Base-by-base conservation (phyloP, 2,329 filamentous ascomycete genomes). In the Fulvia fulva region DNA sequence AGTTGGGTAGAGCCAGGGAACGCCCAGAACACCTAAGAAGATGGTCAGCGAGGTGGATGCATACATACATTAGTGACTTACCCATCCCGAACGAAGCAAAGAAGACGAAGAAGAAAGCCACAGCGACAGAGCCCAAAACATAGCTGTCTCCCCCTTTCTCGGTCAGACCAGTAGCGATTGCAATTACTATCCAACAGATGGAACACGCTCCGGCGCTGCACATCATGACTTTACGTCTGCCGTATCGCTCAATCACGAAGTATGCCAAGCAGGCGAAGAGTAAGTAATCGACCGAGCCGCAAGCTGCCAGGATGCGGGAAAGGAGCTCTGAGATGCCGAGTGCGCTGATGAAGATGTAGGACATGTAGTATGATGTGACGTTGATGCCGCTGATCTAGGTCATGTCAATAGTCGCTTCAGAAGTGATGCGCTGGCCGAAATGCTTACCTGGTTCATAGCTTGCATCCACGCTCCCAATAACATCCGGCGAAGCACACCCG, bases 221-320 rank as follows among this genome's bases (percentile, higher is more conserved):
- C 72, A 81, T 79, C 77, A 81, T 79, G 49, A 80, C 71, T 51
- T 74, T 76, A 9, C 79, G 73, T 9, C 80, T 73, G 2, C 79
- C 79, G 58, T 74, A 79, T 5, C 76, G 69, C 56, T 81, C 79
- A 58, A 81, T 77, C 4, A 79, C 71, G 53, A 80, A 77, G 68
- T 71, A 80, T 46, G 67, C 75, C 9, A 80, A 63, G 68, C 76
- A 75, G 2, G 78, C 80, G 11, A 78, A 78, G 53, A 69, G 60
- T 63, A 81, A 79, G 64, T 81, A 81, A 61, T 79, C 77, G 1
- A 78, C 80, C 32, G 77, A 78, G 51, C 79, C 80, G 63, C 75
- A 77, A 9, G 78, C 79, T n/a, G 79, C 77, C n/a, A 81, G 68
- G 37, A 81, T 74, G 9, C 78, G 74, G 23, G 53, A 74, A 56